phyloP scores from a whole-genome alignment of 345 rosid genomes.

The Syzygium grande region DNA sequence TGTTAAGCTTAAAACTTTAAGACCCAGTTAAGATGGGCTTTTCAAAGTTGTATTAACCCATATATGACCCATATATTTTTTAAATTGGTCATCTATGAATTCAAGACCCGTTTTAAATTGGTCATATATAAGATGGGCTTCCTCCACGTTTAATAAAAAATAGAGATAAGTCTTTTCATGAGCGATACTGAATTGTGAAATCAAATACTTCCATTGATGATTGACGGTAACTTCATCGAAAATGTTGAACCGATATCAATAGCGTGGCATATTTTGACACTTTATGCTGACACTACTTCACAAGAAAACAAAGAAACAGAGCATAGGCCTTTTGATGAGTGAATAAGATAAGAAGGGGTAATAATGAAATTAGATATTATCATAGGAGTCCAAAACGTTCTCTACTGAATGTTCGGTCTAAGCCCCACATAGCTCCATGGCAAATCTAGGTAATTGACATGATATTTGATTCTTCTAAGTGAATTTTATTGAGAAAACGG shows the following conservation, averaged over 20 bases:
- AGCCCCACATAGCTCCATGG: background rate
- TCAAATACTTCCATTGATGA: background rate
- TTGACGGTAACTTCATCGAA: background rate
- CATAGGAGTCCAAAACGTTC: too few relatives aligned
- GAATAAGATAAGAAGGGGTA: too few relatives aligned
- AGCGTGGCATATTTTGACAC: background rate
- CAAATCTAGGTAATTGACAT: background rate
- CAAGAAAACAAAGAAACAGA: background rate
- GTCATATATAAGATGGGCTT: too few relatives aligned
- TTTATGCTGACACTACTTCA: background rate
- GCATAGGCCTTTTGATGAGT: background rate
- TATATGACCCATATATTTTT: too few relatives aligned
- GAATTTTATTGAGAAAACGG: background rate
- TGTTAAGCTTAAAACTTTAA: too few relatives aligned
- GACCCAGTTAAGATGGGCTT: too few relatives aligned
- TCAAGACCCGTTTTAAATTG: too few relatives aligned
- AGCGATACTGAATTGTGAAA: background rate
- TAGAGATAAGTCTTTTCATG: background rate
- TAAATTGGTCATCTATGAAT: too few relatives aligned
- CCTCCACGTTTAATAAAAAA: background rate
- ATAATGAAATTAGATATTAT: too few relatives aligned
- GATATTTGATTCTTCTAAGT: background rate
- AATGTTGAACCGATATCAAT: background rate
- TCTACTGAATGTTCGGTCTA: background rate
- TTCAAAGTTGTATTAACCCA: too few relatives aligned